Base-by-base conservation (phyloP, 2,329 filamentous ascomycete species). In the Huntiella bhutanensis region DNA sequence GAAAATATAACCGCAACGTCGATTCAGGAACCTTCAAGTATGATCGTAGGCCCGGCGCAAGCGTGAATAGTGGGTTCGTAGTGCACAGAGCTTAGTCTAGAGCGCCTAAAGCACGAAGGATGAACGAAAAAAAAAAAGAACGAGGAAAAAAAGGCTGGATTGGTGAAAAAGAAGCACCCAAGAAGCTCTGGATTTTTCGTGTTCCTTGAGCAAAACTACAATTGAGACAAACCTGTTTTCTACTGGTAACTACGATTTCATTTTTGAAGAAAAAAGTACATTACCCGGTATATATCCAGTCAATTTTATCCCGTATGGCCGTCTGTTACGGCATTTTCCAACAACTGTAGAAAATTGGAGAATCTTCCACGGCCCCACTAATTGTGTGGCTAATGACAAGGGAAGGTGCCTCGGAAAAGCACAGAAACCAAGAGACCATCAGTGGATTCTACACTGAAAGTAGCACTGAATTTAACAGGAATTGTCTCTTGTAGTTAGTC, bases 341-440 rank as follows among this genome's bases (percentile, higher is more conserved):
- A 32, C 39, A 47, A 39, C 45, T 28, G 22, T 6, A 28, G 45
- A 48, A 51, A 50, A 44, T 51, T 53, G 51, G 51, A 53, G 51
- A 53, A 53, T 46, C 46, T 53, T 53, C 51, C 37, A 53, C 32
- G 46, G 46, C 42, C 47, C 50, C 43, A 45, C 43, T 28, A 28
- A 7, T 28, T 28, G 22, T 8, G 22, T 10, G 8, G 8, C 7
- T 28, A 4, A 28, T 28, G 22, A 28, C 22, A 28, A 28, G 22
- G 22, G 22, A 28, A 28, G 6, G 22, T 10, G 22, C 7, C 7
- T 8, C 22, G 6, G 22, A 28, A 28, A 28, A 28, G 22, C 22
- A 28, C 22, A 28, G 22, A 28, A 28, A 28, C 22, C 22, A 28
- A 28, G 22, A 28, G 22, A 28, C 8, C 22, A 28, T 28, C 22